Conservation (phyloP, 805 yeast species). For the Blastobotrys chiropterorum region DNA sequence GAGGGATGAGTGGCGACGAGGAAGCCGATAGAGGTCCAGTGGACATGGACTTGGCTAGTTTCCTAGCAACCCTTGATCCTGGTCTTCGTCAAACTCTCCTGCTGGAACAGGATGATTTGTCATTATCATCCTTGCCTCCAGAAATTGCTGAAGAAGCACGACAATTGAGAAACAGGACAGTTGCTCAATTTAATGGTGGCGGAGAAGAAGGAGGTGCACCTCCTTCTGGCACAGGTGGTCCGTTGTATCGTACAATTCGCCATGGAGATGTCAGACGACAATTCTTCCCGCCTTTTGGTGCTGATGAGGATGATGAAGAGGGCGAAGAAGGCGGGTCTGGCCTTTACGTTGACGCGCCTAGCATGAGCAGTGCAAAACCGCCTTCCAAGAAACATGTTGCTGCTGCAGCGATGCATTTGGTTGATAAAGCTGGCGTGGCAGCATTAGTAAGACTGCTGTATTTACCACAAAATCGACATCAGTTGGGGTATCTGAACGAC, state of each 20-base stretch:
- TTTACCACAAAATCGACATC: constrained; percentile 54
- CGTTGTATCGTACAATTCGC: background rate
- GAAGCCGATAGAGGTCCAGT: constrained; percentile 18
- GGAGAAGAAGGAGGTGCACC: background rate
- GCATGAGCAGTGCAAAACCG: constrained; percentile 13
- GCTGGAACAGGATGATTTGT: constrained; percentile 29
- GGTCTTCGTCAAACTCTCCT: constrained; percentile 27
- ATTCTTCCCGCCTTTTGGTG: constrained; percentile 10
- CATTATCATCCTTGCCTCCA: constrained; percentile 26
- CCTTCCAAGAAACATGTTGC: constrained; percentile 13
- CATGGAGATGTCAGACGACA: constrained; percentile 13
- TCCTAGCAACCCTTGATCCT: constrained; percentile 30
- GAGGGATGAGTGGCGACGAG: constrained; percentile 13
- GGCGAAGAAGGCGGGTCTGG: constrained; percentile 33
- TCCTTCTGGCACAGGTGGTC: constrained; percentile 3
- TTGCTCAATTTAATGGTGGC: constrained; percentile 12
- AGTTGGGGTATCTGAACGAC: constrained; percentile 55
- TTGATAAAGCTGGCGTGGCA: constrained; percentile 72
- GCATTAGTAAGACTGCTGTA: constrained; percentile 65
- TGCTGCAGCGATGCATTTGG: constrained; percentile 47
- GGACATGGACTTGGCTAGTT: constrained; percentile 26
- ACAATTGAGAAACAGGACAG: constrained; percentile 20
- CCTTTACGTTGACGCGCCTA: constrained; percentile 14
- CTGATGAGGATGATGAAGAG: constrained; percentile 15
- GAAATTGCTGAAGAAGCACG: constrained; percentile 30